Evolutionary conservation across 257 asterid genomes (phyloP).

Genomic region (Nicotiana obtusifolia): DNA sequence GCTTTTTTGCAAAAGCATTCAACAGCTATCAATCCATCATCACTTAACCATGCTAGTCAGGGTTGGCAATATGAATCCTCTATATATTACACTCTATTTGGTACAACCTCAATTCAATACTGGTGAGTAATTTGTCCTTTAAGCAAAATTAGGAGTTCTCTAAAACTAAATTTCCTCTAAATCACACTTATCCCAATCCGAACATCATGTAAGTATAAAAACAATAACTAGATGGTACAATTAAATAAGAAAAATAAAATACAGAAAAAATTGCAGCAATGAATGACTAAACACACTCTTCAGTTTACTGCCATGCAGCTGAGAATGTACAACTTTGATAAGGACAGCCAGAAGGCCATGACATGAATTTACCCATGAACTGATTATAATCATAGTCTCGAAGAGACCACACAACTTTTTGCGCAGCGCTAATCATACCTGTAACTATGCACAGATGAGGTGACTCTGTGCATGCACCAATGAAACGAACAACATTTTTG

Average conservation of each 20-base stretch:
- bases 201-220: not conserved
- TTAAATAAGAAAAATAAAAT: not conserved
- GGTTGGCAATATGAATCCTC: not conserved
- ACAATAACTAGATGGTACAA: not conserved
- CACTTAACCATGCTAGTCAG: not conserved
- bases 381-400: not conserved
- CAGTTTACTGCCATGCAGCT: not conserved
- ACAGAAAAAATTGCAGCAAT: not conserved
- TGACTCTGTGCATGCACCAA: constrained; percentile 75
- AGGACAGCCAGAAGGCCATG: not conserved
- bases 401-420: constrained; percentile 8
- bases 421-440: constrained; percentile 37
- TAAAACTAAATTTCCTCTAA: not conserved
- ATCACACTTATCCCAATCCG: not conserved
- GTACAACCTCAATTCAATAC: not conserved
- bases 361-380: not conserved
- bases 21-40: not conserved
- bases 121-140: not conserved
- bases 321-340: not conserved
- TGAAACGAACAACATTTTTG: constrained; percentile 69
- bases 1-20: not conserved
- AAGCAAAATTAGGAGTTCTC: not conserved
- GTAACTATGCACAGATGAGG: constrained; percentile 82
- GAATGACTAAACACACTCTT: not conserved
- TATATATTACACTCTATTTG: not conserved